phyloP scores from a whole-genome alignment of 129 eudicot genomes.

The Flaveria bidentis region DNA sequence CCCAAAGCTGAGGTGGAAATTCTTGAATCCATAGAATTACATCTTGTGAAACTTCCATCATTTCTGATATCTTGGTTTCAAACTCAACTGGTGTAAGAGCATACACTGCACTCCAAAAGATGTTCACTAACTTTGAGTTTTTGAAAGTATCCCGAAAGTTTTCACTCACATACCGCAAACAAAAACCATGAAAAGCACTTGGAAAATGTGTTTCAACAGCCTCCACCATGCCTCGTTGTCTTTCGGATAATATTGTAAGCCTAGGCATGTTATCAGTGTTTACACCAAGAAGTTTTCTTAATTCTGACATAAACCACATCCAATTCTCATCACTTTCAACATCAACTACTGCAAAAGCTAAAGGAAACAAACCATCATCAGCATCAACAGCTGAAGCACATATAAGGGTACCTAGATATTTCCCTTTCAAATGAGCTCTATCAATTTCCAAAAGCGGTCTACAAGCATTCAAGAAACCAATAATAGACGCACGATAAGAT shows the following conservation, averaged over 20 bases:
- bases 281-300: slow-evolving; percentile 91
- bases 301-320: slow-evolving; percentile 99
- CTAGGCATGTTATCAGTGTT: slow-evolving; percentile 95
- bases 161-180: slow-evolving; percentile 83
- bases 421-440: slow-evolving; percentile 84
- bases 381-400: slow-evolving; percentile 95
- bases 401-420: slow-evolving; percentile 75
- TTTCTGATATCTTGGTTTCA: slow-evolving; percentile 78
- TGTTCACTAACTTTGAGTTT: slow-evolving; percentile 85
- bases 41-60: slow-evolving; percentile 77
- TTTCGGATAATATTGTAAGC: slow-evolving; percentile 83
- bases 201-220: slow-evolving; percentile 96
- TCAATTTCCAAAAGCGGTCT: slow-evolving; percentile 92
- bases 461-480: slow-evolving; percentile 89
- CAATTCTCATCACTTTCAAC: slow-evolving; percentile 89
- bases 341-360: slow-evolving; percentile 90
- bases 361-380: slow-evolving; percentile 79
- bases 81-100: slow-evolving; percentile 86
- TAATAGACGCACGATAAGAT: slow-evolving; percentile 79
- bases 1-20: slow-evolving; percentile 86
- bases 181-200: slow-evolving; percentile 85
- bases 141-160: slow-evolving; percentile 92
- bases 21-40: slow-evolving; percentile 76
- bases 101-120: slow-evolving; percentile 95
- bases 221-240: slow-evolving; percentile 81